phyloP scores from a whole-genome alignment of 352 stramenopile genomes.

The Globisporangium nodosum region DNA sequence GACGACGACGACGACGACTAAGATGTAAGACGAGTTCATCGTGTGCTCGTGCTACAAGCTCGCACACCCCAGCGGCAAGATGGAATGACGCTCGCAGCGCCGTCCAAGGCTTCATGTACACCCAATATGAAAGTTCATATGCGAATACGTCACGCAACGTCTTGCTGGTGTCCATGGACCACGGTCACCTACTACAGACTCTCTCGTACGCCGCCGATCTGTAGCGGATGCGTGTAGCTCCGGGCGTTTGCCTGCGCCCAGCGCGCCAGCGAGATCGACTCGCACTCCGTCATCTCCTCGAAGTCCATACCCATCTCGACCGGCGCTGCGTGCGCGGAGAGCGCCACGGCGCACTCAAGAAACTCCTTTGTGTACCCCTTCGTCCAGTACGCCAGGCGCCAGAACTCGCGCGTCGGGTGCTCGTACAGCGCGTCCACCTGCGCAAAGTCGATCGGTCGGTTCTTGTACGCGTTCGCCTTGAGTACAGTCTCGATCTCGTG shows the following conservation, averaged over 20 bases:
- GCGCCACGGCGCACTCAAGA: constrained; percentile 41
- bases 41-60: too few relatives aligned
- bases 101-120: too few relatives aligned
- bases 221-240: constrained; percentile 37
- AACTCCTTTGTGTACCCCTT: constrained; percentile 35
- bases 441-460: constrained; percentile 28
- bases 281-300: constrained; percentile 50
- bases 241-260: constrained; percentile 51
- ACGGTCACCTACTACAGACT: not conserved
- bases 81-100: too few relatives aligned
- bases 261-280: constrained; percentile 37
- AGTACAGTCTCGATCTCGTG: constrained; percentile 36
- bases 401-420: constrained; percentile 34
- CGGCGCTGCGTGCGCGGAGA: constrained; percentile 18
- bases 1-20: too few relatives aligned
- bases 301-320: constrained; percentile 43
- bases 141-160: too few relatives aligned
- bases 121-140: too few relatives aligned
- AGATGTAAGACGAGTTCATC: too few relatives aligned
- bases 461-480: constrained; percentile 30
- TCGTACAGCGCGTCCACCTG: constrained; percentile 39
- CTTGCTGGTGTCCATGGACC: too few relatives aligned
- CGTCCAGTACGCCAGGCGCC: constrained; percentile 53
- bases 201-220: not conserved
- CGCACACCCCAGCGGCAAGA: too few relatives aligned